Percentiles rank a stretch among this genome's conserved stretches.
phyloP scores from a whole-genome alignment of 2,329 filamentous ascomycete genomes.

The Paracamarosporium sp. region DNA sequence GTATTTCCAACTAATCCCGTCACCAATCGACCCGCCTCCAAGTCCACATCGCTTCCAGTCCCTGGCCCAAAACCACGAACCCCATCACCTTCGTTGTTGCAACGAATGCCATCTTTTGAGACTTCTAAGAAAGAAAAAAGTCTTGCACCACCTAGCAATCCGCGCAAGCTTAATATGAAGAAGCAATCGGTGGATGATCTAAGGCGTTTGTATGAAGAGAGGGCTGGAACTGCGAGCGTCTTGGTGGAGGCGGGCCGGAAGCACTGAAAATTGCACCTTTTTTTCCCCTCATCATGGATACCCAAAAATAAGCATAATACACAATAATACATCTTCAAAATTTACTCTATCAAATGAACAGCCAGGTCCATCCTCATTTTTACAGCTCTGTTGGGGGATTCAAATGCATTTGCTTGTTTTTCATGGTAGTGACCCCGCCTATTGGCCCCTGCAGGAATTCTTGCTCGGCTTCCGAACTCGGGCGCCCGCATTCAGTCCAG shows the following conservation, averaged over 20 bases:
- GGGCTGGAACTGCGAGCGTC: constrained; percentile 48
- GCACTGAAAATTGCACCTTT: constrained; percentile 6
- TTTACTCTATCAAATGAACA: not conserved
- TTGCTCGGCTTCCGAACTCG: constrained; percentile 1
- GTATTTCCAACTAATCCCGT: constrained; percentile 37
- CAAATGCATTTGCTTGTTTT: not conserved
- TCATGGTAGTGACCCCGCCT: not conserved
- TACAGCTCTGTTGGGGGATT: not conserved
- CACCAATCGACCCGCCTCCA: constrained; percentile 33
- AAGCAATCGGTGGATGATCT: constrained; percentile 57
- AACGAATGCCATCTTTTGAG: constrained; percentile 56
- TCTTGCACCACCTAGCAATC: constrained; percentile 24
- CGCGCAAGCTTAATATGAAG: constrained; percentile 50
- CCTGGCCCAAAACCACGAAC: constrained; percentile 37
- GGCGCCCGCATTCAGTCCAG: not conserved
- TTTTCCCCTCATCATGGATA: not conserved
- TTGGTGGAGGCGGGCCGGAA: constrained; percentile 31
- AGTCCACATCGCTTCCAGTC: constrained; percentile 38
- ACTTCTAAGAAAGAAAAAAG: constrained; percentile 22
- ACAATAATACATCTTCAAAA: constrained; percentile 1
- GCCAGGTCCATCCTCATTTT: not conserved
- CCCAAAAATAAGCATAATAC: not conserved
- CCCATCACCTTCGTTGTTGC: constrained; percentile 52
- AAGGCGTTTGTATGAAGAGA: constrained; percentile 56
- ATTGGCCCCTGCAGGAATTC: not conserved